Evolutionary conservation across 305 asterid genomes (phyloP).

Genomic region (Solanum hybrid): DNA sequence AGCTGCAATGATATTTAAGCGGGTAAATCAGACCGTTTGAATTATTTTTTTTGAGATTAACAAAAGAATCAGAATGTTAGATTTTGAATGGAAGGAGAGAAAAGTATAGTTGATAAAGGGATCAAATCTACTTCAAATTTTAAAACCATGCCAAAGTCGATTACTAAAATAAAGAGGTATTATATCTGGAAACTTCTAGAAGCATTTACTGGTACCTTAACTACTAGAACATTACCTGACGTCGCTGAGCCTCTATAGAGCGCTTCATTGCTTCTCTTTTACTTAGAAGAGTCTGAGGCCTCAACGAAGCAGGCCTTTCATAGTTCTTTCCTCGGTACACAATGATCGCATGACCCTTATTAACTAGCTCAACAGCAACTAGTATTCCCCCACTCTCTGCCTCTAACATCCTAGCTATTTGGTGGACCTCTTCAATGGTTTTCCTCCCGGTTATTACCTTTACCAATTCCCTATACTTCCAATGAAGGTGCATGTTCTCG

Average conservation of each 20-base stretch:
- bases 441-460: constrained; percentile 67
- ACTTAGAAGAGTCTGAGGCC: constrained; percentile 84
- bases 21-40: neutral
- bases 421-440: constrained; percentile 63
- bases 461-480: constrained; percentile 97
- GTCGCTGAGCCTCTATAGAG: constrained; percentile 81
- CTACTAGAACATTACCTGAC: constrained; percentile 45
- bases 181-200: neutral
- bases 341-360: constrained; percentile 79
- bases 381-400: constrained; percentile 96
- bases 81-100: neutral
- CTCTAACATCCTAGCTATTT: constrained; percentile 67
- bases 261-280: constrained; percentile 93
- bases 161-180: neutral
- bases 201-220: neutral
- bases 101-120: neutral
- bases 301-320: constrained; percentile 76
- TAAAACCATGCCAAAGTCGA: neutral
- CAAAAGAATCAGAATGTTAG: neutral
- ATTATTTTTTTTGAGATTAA: neutral
- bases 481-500: constrained; percentile 97
- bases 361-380: constrained; percentile 81
- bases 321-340: constrained; percentile 94
- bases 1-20: neutral
- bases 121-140: neutral